Evolutionary conservation across 805 yeast genomes (phyloP).

Genomic region (Ogataea parapolymorpha): DNA sequence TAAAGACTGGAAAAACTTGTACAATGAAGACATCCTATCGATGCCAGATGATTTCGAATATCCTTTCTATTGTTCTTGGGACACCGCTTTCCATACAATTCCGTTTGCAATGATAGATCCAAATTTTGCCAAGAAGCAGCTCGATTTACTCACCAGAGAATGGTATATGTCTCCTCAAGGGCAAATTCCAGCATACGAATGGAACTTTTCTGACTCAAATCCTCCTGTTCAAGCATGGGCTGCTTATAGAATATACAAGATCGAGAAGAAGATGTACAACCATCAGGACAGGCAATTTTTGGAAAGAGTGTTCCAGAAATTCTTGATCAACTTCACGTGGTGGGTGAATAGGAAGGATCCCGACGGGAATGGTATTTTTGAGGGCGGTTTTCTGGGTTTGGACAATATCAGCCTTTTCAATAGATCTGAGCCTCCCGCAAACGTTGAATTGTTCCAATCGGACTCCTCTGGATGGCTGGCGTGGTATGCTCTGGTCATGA

Average conservation of each 20-base stretch:
- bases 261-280: slow-evolving; percentile 84
- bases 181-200: slow-evolving; percentile 95
- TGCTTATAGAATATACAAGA: slow-evolving; percentile 78
- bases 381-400: slow-evolving; percentile 90
- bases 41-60: slow-evolving; percentile 96
- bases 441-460: slow-evolving; percentile 87
- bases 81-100: slow-evolving; percentile 90
- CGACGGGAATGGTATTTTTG: slow-evolving; percentile 85
- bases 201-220: slow-evolving; percentile 94
- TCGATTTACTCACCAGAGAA: slow-evolving; percentile 82
- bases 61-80: slow-evolving; percentile 97
- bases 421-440: slow-evolving; percentile 93
- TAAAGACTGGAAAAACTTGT: slow-evolving; percentile 83
- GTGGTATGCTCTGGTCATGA: slow-evolving; percentile 83
- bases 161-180: slow-evolving; percentile 99
- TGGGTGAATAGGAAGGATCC: slow-evolving; percentile 93
- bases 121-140: slow-evolving; percentile 82
- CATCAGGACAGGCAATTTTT: slow-evolving; percentile 74
- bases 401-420: slow-evolving; percentile 93
- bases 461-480: slow-evolving; percentile 99
- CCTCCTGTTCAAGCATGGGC: slow-evolving; percentile 99
- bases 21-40: slow-evolving; percentile 81
- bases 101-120: slow-evolving; percentile 94
- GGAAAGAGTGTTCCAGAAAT: slow-evolving; percentile 90
- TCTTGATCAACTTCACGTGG: slow-evolving; percentile 89